phyloP scores from a whole-genome alignment of 2,329 filamentous ascomycete genomes.

The Septoria petroselini region DNA sequence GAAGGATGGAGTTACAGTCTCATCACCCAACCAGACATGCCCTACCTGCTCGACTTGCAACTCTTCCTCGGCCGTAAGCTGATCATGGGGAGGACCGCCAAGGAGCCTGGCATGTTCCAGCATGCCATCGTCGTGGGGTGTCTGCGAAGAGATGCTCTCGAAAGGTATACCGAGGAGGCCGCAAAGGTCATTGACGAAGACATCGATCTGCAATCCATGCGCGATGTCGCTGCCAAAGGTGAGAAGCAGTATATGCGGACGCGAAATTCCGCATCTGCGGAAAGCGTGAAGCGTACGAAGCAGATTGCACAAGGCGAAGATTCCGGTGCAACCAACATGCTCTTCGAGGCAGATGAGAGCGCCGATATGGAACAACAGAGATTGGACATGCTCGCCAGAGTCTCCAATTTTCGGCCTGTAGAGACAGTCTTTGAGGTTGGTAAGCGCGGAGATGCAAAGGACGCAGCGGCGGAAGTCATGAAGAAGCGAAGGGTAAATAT shows the following conservation, averaged over 20 bases:
- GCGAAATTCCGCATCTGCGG: conserved; percentile 80
- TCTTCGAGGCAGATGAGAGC: conserved; percentile 65
- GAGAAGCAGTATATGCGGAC: conserved; percentile 91
- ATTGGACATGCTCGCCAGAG: conserved; percentile 80
- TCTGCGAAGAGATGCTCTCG: conserved; percentile 68
- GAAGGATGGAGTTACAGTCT: conserved; percentile 95
- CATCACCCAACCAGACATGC: conserved; percentile 79
- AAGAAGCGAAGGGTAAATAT: conserved; percentile 68
- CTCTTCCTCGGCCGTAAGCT: conserved; percentile 86
- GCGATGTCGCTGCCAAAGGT: conserved; percentile 75
- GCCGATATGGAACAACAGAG: conserved; percentile 67
- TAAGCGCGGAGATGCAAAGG: conserved; percentile 63
- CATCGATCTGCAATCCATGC: conserved; percentile 68
- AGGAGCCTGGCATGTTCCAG: conserved; percentile 65
- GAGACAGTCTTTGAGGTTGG: conserved; percentile 98
- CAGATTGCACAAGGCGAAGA: conserved; percentile 67
- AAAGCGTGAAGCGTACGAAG: conserved; percentile 85
- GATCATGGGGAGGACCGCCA: conserved; percentile 64
- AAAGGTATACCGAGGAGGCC: conserved; percentile 76
- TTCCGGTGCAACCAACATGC: conserved; percentile 72
- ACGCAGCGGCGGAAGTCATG: conserved; percentile 69
- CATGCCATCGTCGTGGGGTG: conserved; percentile 81
- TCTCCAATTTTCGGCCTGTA: conserved; percentile 81
- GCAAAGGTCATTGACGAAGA: conserved; percentile 73
- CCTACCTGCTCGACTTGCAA: conserved; percentile 90